Evolutionary conservation across 352 stramenopile species (phyloP).

Genomic region (Thraustotheca clavata): DNA sequence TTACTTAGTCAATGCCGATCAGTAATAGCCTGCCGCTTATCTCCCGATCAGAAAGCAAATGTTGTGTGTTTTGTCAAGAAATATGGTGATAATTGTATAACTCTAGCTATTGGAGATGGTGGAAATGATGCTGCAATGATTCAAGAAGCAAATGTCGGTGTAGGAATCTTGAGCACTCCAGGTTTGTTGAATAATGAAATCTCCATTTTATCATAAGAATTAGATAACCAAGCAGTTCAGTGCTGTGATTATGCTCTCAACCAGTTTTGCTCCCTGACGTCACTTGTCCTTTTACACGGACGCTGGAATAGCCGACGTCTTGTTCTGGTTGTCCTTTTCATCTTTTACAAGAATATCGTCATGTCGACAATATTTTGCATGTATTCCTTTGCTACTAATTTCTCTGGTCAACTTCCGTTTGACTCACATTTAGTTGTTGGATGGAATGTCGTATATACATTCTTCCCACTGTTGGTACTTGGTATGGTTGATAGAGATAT

Average conservation of each 20-base stretch:
- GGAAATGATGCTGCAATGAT: slow-evolving; percentile 99
- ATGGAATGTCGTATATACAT: slow-evolving; percentile 94
- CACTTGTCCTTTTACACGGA: slow-evolving; percentile 69
- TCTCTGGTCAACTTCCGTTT: slow-evolving; percentile 86
- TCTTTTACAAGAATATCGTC: slow-evolving; percentile 87
- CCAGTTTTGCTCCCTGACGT: slow-evolving; percentile 68
- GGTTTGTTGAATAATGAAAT: neutral
- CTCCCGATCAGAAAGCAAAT: slow-evolving; percentile 89
- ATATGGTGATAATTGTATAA: slow-evolving; percentile 38
- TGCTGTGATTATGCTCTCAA: slow-evolving; percentile 78
- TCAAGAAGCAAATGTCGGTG: slow-evolving; percentile 96
- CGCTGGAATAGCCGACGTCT: slow-evolving; percentile 79
- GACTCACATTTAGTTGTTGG: slow-evolving; percentile 82
- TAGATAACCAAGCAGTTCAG: slow-evolving; percentile 76
- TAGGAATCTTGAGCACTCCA: slow-evolving; percentile 98
- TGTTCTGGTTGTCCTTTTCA: slow-evolving; percentile 68
- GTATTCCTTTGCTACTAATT: slow-evolving; percentile 86
- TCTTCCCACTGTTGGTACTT: slow-evolving; percentile 88
- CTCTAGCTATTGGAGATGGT: slow-evolving; percentile 96
- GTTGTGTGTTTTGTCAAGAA: slow-evolving; percentile 91
- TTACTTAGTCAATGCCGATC: slow-evolving; percentile 78
- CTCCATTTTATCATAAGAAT: neutral
- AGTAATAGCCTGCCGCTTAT: slow-evolving; percentile 81
- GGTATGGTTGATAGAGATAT: slow-evolving; percentile 79
- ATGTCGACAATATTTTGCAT: slow-evolving; percentile 90